Base-by-base conservation (phyloP, 768 basidiomycete species). In the Ramaria rubella region DNA sequence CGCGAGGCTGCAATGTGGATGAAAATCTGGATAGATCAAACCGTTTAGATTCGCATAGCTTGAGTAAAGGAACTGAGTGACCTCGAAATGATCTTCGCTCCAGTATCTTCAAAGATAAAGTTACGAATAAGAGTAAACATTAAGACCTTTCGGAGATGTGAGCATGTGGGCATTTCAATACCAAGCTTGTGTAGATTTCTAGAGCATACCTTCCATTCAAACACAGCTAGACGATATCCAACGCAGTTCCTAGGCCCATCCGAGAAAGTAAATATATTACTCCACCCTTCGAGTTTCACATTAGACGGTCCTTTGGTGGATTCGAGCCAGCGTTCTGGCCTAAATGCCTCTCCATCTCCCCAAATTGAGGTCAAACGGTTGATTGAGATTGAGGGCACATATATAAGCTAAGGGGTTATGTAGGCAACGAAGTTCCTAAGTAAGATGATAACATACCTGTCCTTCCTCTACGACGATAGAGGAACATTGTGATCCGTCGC, bases 231-330 rank as follows among this genome's bases (percentile, higher is more conserved):
- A 7, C 73, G 65, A 64, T 69, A 74, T 21, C 75, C 75, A 56
- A 75, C 62, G 62, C 75, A 76, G 49, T 68, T 72, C 21, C 75
- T 12, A 12, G 74, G 74, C 3, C 76, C 76, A 58, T 75, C 75
- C 56, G 67, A 67, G 65, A 77, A 77, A 29, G 75, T 66, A 14
- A 70, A 61, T 12, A 73, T 59, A 15, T 68, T 68, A 49, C 68
- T 69, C 70, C 72, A 75, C 12, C 75, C 75, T 55, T 61, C 63
- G 36, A 48, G 51, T 26, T 40, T 53, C n/a, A 31, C 23, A 12
- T 19, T 67, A 60, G 30, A 62, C 56, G 19, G 64, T 57, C 71
- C 59, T 34, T 67, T 66, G n/a, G 61, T 66, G 1, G 67, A 63
- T 34, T 63, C 56, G 27, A 75, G 50, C 74, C 74, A 78, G 12